These are phyloP conservation scores for Talaromyces sp. DNA, from an alignment of 2,329 filamentous ascomycete genomes.

Conservation along the genomic window DNA sequence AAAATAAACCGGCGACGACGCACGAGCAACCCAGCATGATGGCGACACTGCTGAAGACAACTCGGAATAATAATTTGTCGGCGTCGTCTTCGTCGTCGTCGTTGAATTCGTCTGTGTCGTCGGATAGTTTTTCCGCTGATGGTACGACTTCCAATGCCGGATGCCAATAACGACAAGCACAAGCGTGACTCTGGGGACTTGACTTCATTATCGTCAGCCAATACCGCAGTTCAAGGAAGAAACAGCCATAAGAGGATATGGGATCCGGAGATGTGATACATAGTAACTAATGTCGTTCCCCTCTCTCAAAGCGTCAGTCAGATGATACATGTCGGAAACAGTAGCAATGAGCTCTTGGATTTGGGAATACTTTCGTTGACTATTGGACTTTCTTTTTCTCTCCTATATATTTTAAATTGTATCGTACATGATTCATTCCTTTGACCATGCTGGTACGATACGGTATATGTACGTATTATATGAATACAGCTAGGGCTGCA, in stretches of 20 bases:
- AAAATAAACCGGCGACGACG: slow-evolving; percentile 2
- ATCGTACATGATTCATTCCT: not conserved
- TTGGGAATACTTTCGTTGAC: not conserved
- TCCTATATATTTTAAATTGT: not conserved
- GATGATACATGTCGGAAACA: not conserved
- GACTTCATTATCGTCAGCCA: not conserved
- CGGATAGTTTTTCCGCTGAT: not conserved
- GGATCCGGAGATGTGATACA: not conserved
- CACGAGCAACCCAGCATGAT: not conserved
- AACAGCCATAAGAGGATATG: not conserved
- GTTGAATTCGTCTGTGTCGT: slow-evolving; percentile 1
- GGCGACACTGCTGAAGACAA: not conserved
- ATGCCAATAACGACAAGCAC: no score
- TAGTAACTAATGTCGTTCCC: no score
- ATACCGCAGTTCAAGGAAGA: not conserved
- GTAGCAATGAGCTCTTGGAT: no score
- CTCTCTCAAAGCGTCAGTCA: no score
- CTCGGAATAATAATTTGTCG: slow-evolving; percentile 4
- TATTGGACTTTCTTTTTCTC: not conserved
- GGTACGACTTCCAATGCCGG: not conserved
- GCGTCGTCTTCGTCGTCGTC: slow-evolving; percentile 4
- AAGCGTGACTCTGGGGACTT: not conserved
- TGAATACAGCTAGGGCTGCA: not conserved
- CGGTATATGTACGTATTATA: not conserved
- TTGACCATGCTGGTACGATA: not conserved